Evolutionary conservation across 495 filamentous ascomycete genomes (phyloP), one percentile per base, ranked within the genome.

Genomic region (Lophiotrema nucula): DNA sequence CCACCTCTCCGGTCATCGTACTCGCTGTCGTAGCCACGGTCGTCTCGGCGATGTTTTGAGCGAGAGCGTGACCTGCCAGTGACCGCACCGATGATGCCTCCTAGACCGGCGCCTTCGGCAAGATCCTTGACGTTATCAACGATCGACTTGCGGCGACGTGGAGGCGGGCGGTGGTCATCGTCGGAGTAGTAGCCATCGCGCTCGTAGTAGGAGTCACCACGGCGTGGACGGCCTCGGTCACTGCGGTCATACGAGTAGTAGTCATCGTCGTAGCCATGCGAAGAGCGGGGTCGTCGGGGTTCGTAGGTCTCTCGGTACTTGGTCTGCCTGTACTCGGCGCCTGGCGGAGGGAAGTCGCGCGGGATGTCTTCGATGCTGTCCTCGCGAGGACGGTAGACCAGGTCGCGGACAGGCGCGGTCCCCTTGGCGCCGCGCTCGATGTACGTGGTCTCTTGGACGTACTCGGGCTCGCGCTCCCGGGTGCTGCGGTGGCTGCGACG

Each of bases 21-120:
- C 33, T 62, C 63, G 58, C 63, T 62, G 38, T 67, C 64, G 51
- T 69, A 49, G 31, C 67, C 60, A 44, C 69, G 59, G 44, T 70
- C 67, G 35, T 70, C 57, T 52, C 64, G 54, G 22, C 56, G 48
- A 33, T 62, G 60, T 43, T 65, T 64, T 25, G 67, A 43, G 46
- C 60, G 54, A 61, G 70, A 51, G 77, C 80, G 58, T 81, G 77
- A 49, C 79, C 65, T 64, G 59, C 70, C 72, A 10, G 67, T 65
- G 24, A 73, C 50, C 4, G 69, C 71, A 27, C 66, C 73, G 21
- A 65, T 72, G 31, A 74, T 42, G 27, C 73, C 70, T 21, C 70
- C 73, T 15, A 75, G 68, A 24, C 73, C 73, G 24, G 72, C 61
- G 21, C 60, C 71, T 41, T 72, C 71, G 26, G 70, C 60, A 12